Base-by-base conservation (phyloP, 148 eudicot species). In the Rhododendron griersonianum region DNA sequence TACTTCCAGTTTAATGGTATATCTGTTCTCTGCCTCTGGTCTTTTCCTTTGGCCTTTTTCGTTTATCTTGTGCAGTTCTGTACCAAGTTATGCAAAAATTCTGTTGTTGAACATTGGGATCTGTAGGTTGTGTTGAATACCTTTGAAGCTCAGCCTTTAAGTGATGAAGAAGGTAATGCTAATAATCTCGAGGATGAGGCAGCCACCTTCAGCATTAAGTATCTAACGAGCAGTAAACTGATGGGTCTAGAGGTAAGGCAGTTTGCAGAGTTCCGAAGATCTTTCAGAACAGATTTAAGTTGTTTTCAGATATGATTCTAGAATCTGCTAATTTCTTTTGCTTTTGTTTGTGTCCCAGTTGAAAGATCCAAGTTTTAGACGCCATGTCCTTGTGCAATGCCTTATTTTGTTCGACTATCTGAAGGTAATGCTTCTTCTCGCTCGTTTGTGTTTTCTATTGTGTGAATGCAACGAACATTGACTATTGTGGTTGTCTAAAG, bases 351-450 rank as follows among this genome's bases (percentile, higher is more conserved):
- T 83, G 65, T 78, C 81, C 73, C 95, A 97, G 99, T 88, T 97
- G 85, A 97, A 95, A 90, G 99, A 97, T 92, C 95, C 99, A 87
- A 97, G 98, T 91, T 97, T 95, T 80, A 93, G 99, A 35, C 98
- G 99, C 86, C 99, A 97, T 87, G 81, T 97, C 87, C 95, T 97
- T 85, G 95, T 97, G 79, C 99, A 97, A 77, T 95, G 98, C 92
- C 93, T 97, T 85, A 97, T 97, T 85, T 88, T 97, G 90, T 95
- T 97, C 41, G 96, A 97, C 84, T 95, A 97, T 91, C 84, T 94
- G 80, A 95, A 97, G 99, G 99, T 96, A 90, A 87, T 41, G 35
- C 23, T 57, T 85, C 44, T 8, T 25, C 44, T 87, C 33, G 30
- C 35, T 82, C 23, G 14, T 84, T 33, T 23, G 5, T 23, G 67